Evolutionary conservation across 2,329 filamentous ascomycete species (phyloP), one percentile per base, ranked within the genome.

Genomic region (Scedosporium aurantiacum): DNA sequence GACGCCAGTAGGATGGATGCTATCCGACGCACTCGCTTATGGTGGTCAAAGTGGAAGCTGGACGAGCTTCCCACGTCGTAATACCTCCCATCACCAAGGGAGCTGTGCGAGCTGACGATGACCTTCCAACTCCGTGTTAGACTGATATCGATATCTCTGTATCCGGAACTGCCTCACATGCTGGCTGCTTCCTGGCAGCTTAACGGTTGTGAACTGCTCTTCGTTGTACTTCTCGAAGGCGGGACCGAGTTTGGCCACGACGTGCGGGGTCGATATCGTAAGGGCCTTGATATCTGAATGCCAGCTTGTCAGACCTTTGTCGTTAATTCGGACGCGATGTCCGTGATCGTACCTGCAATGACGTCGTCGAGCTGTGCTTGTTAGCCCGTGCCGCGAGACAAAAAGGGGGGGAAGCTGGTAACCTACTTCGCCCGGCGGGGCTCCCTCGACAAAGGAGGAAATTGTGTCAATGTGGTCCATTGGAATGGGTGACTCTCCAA

Each of bases 201-300:
- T 96, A 64, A 90, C 87, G 16, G 91, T 91, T 57, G 86, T 78
- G 73, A 97, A 89, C 75, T 99, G 94, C 74, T 92, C 88, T 76
- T 99, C 93, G 69, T 97, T 97, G 82, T 99, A 97, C 75, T 89
- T 91, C 75, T 92, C 81, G 73, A 96, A 95, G 0, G 94, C 91
- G 0, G 91, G 89, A 5, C 81, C 83, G 60, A 97, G 87, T 65
- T 89, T 85, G 63, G 84, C 77, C 61, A 92, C 77, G 64, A 94
- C 78, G 61, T 81, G 78, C 43, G 86, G 83, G 50, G 85, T 84
- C 67, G 88, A 84, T 64, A 84, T 78, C 18, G 91, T 91, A 52
- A 99, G 81, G 58, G 85, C 81, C 75, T 96, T 96, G 79, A 99
- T 95, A 72, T 96, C 94, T 95, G 74, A 62, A 54, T 32, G 50